Conservation (phyloP, 2,329 filamentous ascomycete genomes). For the Aspergillus sp. region DNA sequence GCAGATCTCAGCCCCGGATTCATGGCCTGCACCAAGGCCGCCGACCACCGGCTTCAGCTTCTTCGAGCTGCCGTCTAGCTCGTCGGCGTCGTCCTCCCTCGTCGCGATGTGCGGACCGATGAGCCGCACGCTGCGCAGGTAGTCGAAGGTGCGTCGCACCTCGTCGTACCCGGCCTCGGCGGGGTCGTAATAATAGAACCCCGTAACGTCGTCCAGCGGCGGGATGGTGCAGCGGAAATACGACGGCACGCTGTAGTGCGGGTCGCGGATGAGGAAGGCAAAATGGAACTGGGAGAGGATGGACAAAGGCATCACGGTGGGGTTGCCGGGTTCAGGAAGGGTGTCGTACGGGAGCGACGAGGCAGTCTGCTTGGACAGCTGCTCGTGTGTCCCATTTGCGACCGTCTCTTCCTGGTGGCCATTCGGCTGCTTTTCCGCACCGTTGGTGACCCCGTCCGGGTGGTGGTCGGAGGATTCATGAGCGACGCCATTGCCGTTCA, state of each 20-base stretch:
- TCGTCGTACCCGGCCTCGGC: conserved; percentile 89
- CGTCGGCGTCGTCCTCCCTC: conserved; percentile 32
- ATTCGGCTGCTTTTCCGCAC: conserved; percentile 17
- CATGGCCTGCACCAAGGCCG: conserved; percentile 20
- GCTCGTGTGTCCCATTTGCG: not conserved
- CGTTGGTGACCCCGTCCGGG: conserved; percentile 11
- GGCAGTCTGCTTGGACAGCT: not conserved
- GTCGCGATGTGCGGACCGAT: conserved; percentile 67
- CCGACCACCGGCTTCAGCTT: conserved; percentile 22
- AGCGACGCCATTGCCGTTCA: conserved; percentile 16
- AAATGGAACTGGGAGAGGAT: conserved; percentile 83
- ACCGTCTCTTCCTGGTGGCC: conserved; percentile 27
- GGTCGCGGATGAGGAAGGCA: conserved; percentile 94
- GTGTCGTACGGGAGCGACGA: conserved; percentile 60
- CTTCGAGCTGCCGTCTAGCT: conserved; percentile 22
- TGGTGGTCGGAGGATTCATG: conserved; percentile 20
- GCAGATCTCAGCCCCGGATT: conserved; percentile 63
- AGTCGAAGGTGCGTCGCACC: conserved; percentile 84
- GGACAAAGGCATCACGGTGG: conserved; percentile 75
- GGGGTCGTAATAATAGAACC: conserved; percentile 83
- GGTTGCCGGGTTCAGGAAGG: conserved; percentile 67
- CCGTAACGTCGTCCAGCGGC: conserved; percentile 76
- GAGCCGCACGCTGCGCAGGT: conserved; percentile 66
- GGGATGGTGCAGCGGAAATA: conserved; percentile 94
- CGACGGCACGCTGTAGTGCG: conserved; percentile 85